A percentile compares a stretch with the other conserved stretches of the same genome.
Conservation (phyloP, 2,329 filamentous ascomycete genomes). For the Diaporthe sp. region DNA sequence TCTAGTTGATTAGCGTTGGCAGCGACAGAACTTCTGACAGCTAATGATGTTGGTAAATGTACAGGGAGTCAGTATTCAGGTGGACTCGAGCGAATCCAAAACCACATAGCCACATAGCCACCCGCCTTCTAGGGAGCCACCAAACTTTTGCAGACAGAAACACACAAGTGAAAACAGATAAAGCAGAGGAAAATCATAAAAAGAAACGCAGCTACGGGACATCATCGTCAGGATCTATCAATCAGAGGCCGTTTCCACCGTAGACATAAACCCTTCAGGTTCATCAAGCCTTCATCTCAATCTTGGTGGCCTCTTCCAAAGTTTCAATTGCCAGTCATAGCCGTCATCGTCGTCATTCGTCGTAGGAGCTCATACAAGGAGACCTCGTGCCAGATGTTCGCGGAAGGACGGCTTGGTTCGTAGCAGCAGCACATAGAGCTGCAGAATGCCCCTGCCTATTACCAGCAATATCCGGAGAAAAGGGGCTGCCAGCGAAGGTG, state of each 20-base stretch:
- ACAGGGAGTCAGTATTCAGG: slow-evolving; percentile 1
- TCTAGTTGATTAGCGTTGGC: not conserved
- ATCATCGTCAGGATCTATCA: not conserved
- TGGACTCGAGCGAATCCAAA: slow-evolving; percentile 23
- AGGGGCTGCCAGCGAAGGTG: not conserved
- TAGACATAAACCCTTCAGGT: not conserved
- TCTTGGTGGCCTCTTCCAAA: not conserved
- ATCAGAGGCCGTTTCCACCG: not conserved
- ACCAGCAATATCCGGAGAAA: not conserved
- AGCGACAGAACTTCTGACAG: slow-evolving; percentile 10
- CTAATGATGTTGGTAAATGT: slow-evolving; percentile 3
- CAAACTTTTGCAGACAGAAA: not conserved
- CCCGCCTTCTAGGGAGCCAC: not conserved
- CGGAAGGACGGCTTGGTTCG: not conserved
- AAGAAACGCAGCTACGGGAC: slow-evolving; percentile 14
- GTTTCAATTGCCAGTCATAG: not conserved
- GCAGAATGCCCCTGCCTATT: not conserved
- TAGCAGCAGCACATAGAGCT: not conserved
- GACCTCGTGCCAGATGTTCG: not conserved
- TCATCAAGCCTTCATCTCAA: not conserved
- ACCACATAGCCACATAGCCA: not conserved
- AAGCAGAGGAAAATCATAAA: slow-evolving; percentile 13
- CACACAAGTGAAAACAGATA: not conserved
- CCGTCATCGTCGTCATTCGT: not conserved
- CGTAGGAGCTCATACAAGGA: not conserved